Percentiles rank a stretch among this genome's conserved stretches.
These are phyloP conservation scores for Podosphaera aphanis DNA, from an alignment of 2,329 filamentous ascomycete species.

Conservation along the genomic window DNA sequence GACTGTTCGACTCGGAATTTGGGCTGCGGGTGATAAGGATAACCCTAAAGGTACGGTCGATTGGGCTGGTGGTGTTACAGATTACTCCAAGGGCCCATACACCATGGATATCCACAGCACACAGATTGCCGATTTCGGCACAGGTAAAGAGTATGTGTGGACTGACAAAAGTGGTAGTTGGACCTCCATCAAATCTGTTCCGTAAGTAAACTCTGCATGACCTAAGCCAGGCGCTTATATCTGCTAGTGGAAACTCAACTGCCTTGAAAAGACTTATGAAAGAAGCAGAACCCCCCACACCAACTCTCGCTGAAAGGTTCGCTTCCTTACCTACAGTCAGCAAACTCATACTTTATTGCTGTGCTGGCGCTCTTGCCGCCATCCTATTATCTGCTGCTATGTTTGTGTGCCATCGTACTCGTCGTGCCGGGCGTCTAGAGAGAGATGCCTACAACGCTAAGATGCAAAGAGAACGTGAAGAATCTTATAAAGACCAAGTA, in stretches of 20 bases:
- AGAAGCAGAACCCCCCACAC: slow-evolving; percentile 13
- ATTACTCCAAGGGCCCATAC: slow-evolving; percentile 43
- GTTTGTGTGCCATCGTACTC: slow-evolving; percentile 32
- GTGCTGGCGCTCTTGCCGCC: slow-evolving; percentile 22
- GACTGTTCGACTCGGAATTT: slow-evolving; percentile 43
- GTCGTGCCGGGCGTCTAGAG: slow-evolving; percentile 27
- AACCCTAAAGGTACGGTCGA: slow-evolving; percentile 33
- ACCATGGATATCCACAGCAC: slow-evolving; percentile 50
- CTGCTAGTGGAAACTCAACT: slow-evolving; percentile 31
- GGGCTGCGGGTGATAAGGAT: slow-evolving; percentile 35
- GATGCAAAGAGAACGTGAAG: slow-evolving; percentile 13
- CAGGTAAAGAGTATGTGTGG: slow-evolving; percentile 37
- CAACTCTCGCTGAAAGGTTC: slow-evolving; percentile 29
- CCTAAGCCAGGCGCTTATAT: slow-evolving; percentile 6
- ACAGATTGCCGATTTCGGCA: slow-evolving; percentile 32
- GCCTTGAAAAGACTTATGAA: slow-evolving; percentile 21
- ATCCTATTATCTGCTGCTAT: slow-evolving; percentile 20
- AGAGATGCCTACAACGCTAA: slow-evolving; percentile 19
- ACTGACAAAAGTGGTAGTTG: slow-evolving; percentile 35
- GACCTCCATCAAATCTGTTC: slow-evolving; percentile 35
- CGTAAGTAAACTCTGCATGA: slow-evolving; percentile 20
- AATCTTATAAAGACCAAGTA: slow-evolving; percentile 11
- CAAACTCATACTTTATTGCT: slow-evolving; percentile 30
- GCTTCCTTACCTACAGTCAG: slow-evolving; percentile 24
- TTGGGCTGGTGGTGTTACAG: slow-evolving; percentile 47